phyloP scores from a whole-genome alignment of 768 basidiomycete species.

The Omphalotus guepiniiformis region DNA sequence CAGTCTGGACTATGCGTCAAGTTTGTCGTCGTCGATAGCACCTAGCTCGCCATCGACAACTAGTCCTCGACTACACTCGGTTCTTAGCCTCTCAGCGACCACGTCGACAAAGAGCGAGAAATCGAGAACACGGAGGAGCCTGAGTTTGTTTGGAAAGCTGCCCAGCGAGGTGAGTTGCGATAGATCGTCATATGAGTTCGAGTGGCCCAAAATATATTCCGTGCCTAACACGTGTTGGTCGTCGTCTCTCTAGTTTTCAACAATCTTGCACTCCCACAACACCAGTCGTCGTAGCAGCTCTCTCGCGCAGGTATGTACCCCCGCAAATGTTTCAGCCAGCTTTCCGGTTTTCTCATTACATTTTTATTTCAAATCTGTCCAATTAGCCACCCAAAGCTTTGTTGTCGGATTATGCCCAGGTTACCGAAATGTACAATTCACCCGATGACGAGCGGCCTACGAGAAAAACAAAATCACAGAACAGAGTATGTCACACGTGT shows the following conservation, averaged over 20 bases:
- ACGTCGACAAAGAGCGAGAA: slow-evolving; percentile 3
- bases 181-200: slow-evolving; percentile 10
- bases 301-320: not conserved
- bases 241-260: slow-evolving; percentile 30
- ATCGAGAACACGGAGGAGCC: slow-evolving; percentile 12
- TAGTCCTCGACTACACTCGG: not conserved
- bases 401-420: slow-evolving; percentile 28
- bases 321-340: not conserved
- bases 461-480: slow-evolving; percentile 38
- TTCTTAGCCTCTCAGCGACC: slow-evolving; percentile 5
- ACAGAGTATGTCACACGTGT: slow-evolving; percentile 41
- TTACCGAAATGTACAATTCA: slow-evolving; percentile 20
- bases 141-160: slow-evolving; percentile 24
- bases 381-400: slow-evolving; percentile 16
- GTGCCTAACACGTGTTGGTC: slow-evolving; percentile 49
- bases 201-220: slow-evolving; percentile 15
- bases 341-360: not conserved
- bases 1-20: slow-evolving; percentile 10
- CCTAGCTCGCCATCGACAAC: slow-evolving; percentile 6
- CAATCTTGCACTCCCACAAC: slow-evolving; percentile 37
- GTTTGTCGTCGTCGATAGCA: slow-evolving; percentile 10
- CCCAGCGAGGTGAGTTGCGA: slow-evolving; percentile 30
- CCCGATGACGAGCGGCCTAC: slow-evolving; percentile 35
- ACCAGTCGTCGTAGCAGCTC: not conserved
- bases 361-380: slow-evolving; percentile 9